Percentiles rank a stretch among this genome's conserved stretches.
Conservation (phyloP, 2,329 filamentous ascomycete genomes). For the Colletotrichum endophyticum region DNA sequence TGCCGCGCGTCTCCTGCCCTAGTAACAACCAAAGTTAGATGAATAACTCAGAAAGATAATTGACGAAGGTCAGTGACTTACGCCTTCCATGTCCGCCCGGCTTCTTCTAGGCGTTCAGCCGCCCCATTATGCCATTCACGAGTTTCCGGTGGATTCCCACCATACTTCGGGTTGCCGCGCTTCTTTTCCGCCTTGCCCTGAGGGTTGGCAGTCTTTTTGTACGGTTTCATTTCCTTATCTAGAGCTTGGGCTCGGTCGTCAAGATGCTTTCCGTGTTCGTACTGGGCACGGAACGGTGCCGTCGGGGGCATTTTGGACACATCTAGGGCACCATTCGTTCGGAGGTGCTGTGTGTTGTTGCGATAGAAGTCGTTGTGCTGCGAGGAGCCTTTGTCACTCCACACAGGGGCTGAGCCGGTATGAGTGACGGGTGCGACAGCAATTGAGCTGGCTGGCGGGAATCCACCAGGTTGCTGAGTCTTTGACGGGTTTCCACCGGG, state of each 20-base stretch:
- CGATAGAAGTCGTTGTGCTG: neutral
- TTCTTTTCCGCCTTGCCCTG: neutral
- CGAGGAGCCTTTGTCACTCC: neutral
- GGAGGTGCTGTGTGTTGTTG: neutral
- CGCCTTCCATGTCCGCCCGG: neutral
- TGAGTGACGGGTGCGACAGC: neutral
- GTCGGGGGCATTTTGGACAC: neutral
- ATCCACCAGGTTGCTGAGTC: neutral
- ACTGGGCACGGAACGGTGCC: neutral
- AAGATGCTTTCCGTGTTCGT: neutral
- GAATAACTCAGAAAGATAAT: rapidly evolving
- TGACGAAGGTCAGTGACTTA: rapidly evolving
- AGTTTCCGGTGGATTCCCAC: neutral
- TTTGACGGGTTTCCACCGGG: neutral
- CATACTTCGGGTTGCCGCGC: neutral
- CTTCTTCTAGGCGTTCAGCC: neutral
- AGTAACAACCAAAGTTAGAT: neutral
- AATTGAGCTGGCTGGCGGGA: neutral
- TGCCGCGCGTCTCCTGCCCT: neutral
- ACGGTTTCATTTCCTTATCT: neutral
- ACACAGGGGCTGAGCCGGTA: neutral
- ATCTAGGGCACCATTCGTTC: neutral
- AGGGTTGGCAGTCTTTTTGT: neutral
- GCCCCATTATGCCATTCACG: neutral
- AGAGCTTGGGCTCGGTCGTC: neutral